Conservation (phyloP, 345 rosid genomes). For the Populus ilicifolia region DNA sequence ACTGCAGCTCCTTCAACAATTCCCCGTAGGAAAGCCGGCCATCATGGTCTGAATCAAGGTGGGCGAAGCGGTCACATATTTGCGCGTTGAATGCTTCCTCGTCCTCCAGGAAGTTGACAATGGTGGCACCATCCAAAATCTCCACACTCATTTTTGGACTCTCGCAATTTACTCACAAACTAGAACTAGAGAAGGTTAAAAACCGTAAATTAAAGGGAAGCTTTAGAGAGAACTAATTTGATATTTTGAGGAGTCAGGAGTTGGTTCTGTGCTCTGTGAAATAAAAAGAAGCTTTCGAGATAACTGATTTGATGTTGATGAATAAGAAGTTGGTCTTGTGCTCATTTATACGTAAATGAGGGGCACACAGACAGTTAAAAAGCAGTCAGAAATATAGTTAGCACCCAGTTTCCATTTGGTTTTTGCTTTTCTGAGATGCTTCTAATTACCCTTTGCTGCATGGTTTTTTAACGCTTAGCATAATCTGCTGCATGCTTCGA, state of each 20-base stretch:
- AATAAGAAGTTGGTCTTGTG: not conserved
- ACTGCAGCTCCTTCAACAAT: conserved; percentile 39
- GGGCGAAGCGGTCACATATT: conserved; percentile 18
- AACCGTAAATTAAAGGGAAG: not conserved
- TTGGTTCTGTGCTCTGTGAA: not conserved
- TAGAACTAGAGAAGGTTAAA: not conserved
- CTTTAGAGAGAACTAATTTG: not conserved
- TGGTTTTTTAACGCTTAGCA: not conserved
- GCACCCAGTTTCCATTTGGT: not conserved
- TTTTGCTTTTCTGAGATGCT: not conserved
- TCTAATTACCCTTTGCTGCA: not conserved
- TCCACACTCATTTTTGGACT: conserved; percentile 36
- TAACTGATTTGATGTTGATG: too few species aligned
- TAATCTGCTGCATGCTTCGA: not conserved
- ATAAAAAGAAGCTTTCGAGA: too few species aligned
- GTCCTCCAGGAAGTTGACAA: conserved; percentile 40
- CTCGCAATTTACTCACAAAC: too few species aligned
- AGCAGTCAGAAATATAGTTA: not conserved
- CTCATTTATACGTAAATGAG: not conserved
- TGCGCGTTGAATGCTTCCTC: conserved; percentile 38
- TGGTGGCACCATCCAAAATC: conserved; percentile 34
- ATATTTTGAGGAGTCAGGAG: not conserved
- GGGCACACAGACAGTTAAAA: not conserved
- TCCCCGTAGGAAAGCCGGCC: conserved; percentile 44
- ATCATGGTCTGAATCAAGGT: conserved; percentile 33